A percentile compares a stretch with the other conserved stretches of the same genome.
Evolutionary conservation across 1,139 yeast species (phyloP).

Genomic region (Eremothecium sinecaudum): DNA sequence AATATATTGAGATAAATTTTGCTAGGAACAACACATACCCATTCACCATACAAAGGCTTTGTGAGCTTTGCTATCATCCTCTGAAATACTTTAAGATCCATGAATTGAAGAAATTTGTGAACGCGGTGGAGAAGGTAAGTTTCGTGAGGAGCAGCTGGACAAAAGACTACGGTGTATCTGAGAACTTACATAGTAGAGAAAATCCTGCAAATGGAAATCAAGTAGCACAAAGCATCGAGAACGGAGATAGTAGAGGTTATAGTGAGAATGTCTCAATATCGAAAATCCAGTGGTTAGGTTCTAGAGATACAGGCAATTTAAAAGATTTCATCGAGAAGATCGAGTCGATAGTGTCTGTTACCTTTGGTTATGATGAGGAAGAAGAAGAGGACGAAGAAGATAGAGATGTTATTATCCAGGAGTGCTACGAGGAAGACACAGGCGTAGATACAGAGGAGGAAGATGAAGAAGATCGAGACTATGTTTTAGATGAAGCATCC

Average conservation of each 20-base stretch:
- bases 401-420: constrained; percentile 17
- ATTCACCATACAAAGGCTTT: constrained; percentile 28
- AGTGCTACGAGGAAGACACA: constrained; percentile 22
- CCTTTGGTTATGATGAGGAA: constrained; percentile 26
- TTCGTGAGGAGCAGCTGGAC: constrained; percentile 16
- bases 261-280: constrained; percentile 31
- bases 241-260: constrained; percentile 7
- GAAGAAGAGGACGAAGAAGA: constrained; percentile 21
- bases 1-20: constrained; percentile 16
- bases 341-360: constrained; percentile 26
- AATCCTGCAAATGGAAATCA: constrained; percentile 2
- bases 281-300: constrained; percentile 42
- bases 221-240: constrained; percentile 5
- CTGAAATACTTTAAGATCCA: constrained; percentile 22
- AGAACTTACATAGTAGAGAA: constrained; percentile 1
- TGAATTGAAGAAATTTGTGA: constrained; percentile 25
- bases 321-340: constrained; percentile 27
- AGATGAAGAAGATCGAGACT: constrained; percentile 10
- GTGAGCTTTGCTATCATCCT: constrained; percentile 30
- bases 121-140: constrained; percentile 24
- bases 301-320: constrained; percentile 25
- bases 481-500: constrained; percentile 10
- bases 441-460: constrained; percentile 17
- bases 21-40: constrained; percentile 17
- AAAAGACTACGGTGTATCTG: constrained; percentile 1